Evolutionary conservation across 768 basidiomycete genomes (phyloP), one percentile per base, ranked within the genome.

Genomic region (Pulveroboletus sp.): DNA sequence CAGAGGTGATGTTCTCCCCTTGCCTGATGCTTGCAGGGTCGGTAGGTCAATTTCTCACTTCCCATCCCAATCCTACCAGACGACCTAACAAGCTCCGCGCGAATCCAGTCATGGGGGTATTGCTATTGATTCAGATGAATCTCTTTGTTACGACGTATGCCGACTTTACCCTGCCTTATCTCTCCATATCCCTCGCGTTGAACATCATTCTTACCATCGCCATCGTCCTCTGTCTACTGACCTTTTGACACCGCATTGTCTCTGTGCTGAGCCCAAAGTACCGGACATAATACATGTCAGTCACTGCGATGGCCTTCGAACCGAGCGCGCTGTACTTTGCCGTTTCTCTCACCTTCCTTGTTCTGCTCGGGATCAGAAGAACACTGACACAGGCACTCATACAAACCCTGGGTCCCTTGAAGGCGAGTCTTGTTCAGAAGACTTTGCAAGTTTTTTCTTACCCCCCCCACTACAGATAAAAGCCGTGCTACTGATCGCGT

Each of bases 261-360:
- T 18, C 31, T 1, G 43, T 47, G 1, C 43, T 74, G 1, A 68
- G 69, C 14, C 30, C 42, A 15, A 49, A 44, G 28, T 47, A 63
- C 27, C 57, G 62, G 7, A 37, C 38, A 8, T 55, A 60, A 9
- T 73, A 73, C 45, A 61, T 65, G 6, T 65, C 60, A 3, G 46
- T 71, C 10, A 61, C 61, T 9, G 59, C 71, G 6, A 71, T 73
- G 57, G 37, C 69, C 28, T 40, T 74, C 39, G 72, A 73, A 52
- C 68, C 67, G 0, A 68, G 67, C 2, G 56, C 65, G 2, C 39
- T 68, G 2, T 71, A 70, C 40, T 58, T 65, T 6, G 14, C 54
- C 5, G 42, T 61, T 15, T 60, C 61, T 0, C 8, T 73, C 10
- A 27, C 69, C 0, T 69, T 73, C 46, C 39, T 73, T 17, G 47